Conservation (phyloP, 345 rosid species). For the Eucalyptus melliodora region DNA sequence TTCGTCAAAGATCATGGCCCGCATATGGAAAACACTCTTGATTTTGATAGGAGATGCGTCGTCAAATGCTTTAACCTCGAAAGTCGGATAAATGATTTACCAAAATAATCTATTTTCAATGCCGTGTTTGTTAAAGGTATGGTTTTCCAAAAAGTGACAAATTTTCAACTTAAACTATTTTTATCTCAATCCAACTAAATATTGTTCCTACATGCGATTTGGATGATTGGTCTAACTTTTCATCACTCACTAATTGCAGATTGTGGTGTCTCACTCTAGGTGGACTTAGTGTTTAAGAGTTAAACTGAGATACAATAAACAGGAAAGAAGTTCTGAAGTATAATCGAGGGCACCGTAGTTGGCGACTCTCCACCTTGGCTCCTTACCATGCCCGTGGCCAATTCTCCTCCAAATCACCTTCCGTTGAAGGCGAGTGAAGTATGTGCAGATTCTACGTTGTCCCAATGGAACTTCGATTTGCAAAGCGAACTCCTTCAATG, state of each 20-base stretch:
- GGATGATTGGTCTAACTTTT: neutral
- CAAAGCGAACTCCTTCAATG: neutral
- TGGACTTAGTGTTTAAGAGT: neutral
- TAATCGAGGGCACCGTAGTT: neutral
- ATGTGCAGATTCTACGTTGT: neutral
- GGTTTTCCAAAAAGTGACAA: neutral
- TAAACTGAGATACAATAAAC: neutral
- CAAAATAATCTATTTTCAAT: neutral
- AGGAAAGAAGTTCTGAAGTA: neutral
- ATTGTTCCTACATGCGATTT: neutral
- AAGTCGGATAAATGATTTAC: neutral
- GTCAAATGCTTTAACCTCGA: neutral
- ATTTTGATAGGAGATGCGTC: neutral
- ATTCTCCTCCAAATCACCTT: neutral
- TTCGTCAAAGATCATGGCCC: neutral
- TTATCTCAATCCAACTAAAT: neutral
- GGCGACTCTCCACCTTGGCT: neutral
- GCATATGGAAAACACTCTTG: neutral
- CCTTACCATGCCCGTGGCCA: neutral
- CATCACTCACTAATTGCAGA: neutral
- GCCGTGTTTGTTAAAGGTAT: neutral
- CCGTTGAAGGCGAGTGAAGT: neutral
- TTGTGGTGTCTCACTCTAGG: neutral
- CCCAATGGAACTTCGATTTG: neutral
- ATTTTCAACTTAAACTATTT: neutral